Evolutionary conservation across 208 protist species (phyloP).

Genomic region (Leishmania turanica): DNA sequence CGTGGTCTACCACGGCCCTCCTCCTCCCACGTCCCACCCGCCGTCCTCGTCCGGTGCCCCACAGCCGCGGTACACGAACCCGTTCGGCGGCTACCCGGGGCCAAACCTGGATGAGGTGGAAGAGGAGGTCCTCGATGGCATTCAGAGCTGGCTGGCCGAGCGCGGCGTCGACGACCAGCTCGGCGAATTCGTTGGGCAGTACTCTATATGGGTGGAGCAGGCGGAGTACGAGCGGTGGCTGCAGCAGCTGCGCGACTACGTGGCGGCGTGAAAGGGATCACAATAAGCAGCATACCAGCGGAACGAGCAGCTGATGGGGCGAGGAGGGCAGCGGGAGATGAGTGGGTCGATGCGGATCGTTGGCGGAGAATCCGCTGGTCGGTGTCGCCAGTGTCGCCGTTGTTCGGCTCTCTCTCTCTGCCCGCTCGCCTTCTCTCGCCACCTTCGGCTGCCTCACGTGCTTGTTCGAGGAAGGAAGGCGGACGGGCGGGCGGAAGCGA

Average conservation of each 20-base stretch:
- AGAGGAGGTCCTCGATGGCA: conserved; percentile 80
- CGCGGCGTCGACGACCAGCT: conserved; percentile 82
- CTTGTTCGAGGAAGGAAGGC: neutral
- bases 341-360: neutral
- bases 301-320: neutral
- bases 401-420: neutral
- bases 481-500: neutral
- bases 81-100: conserved; percentile 75
- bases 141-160: conserved; percentile 83
- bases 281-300: neutral
- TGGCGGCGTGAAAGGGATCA: conserved; percentile 53
- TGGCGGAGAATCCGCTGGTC: neutral
- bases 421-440: neutral
- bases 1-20: conserved; percentile 65
- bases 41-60: neutral
- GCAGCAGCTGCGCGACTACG: conserved; percentile 81
- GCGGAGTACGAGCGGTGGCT: conserved; percentile 89
- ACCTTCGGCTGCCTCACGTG: neutral
- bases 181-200: conserved; percentile 81
- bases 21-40: neutral
- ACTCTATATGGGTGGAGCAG: conserved; percentile 85
- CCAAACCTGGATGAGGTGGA: conserved; percentile 81
- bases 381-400: neutral
- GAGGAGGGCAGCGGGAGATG: neutral
- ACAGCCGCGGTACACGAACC: conserved; percentile 54